These are phyloP conservation scores for Penicillium expansum DNA, from an alignment of 2,329 filamentous ascomycete genomes.

Conservation along the genomic window DNA sequence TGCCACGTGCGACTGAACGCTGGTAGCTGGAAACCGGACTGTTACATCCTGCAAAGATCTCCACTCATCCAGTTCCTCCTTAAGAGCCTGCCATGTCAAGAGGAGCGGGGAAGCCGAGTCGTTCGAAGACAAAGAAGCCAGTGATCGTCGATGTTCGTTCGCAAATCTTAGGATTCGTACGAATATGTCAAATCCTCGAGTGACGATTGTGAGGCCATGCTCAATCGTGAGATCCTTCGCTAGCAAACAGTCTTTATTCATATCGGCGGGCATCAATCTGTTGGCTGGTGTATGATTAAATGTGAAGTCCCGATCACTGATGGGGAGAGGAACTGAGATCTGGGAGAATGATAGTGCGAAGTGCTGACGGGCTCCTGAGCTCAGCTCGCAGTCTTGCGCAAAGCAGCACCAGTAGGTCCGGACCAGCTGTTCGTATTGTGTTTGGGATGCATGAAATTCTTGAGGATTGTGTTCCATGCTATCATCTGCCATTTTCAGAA, in stretches of 20 bases:
- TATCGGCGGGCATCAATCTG: slow-evolving; percentile 32
- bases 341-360: slow-evolving; percentile 39
- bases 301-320: slow-evolving; percentile 37
- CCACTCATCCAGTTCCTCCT: slow-evolving; percentile 37
- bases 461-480: slow-evolving; percentile 38
- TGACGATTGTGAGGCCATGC: slow-evolving; percentile 35
- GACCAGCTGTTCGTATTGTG: slow-evolving; percentile 39
- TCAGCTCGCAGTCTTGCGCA: slow-evolving; percentile 39
- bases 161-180: slow-evolving; percentile 38
- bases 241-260: slow-evolving; percentile 22
- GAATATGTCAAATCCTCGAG: slow-evolving; percentile 39
- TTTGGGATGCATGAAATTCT: slow-evolving; percentile 33
- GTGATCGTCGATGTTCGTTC: slow-evolving; percentile 35
- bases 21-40: slow-evolving; percentile 34
- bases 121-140: slow-evolving; percentile 19
- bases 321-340: slow-evolving; percentile 37
- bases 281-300: slow-evolving; percentile 27
- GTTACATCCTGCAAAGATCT: slow-evolving; percentile 34
- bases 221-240: slow-evolving; percentile 32
- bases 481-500: slow-evolving; percentile 38
- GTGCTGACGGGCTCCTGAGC: slow-evolving; percentile 38
- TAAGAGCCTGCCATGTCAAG: slow-evolving; percentile 31
- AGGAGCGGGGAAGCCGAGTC: slow-evolving; percentile 19
- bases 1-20: slow-evolving; percentile 36
- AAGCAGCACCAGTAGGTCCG: slow-evolving; percentile 41